phyloP scores from a whole-genome alignment of 805 yeast species.

The Ogataea haglerorum region DNA sequence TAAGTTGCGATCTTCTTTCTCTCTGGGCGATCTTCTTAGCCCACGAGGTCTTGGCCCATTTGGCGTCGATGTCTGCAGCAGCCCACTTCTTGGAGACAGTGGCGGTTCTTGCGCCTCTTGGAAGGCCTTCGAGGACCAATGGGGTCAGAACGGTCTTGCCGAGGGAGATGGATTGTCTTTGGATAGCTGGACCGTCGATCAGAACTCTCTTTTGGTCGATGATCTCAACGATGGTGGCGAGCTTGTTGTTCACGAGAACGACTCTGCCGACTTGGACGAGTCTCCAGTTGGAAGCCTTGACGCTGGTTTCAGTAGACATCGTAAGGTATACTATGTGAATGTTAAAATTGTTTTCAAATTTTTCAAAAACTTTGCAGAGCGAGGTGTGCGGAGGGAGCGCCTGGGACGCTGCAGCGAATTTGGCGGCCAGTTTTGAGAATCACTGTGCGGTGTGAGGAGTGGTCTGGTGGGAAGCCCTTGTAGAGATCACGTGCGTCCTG shows the following conservation, averaged over 20 bases:
- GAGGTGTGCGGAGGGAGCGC: conserved; percentile 7
- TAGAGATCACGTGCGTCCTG: not conserved
- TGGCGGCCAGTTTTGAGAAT: not conserved
- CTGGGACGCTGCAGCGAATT: not conserved
- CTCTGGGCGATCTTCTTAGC: conserved; percentile 97
- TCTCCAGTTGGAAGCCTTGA: conserved; percentile 98
- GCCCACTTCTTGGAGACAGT: conserved; percentile 90
- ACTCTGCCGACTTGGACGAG: conserved; percentile 99
- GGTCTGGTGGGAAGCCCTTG: not conserved
- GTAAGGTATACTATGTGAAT: conserved; percentile 9
- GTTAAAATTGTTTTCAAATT: conserved; percentile 15
- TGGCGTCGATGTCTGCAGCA: conserved; percentile 80
- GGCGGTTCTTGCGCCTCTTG: conserved; percentile 92
- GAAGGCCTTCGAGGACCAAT: conserved; percentile 74
- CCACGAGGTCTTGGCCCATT: conserved; percentile 95
- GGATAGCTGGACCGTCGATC: conserved; percentile 94
- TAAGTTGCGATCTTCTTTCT: conserved; percentile 86
- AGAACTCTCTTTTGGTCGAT: conserved; percentile 98
- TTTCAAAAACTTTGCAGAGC: conserved; percentile 11
- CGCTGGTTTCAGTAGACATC: conserved; percentile 53
- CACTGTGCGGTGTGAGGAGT: conserved; percentile 8
- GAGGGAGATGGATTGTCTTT: conserved; percentile 89
- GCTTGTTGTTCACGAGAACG: conserved; percentile 87
- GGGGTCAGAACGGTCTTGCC: conserved; percentile 92
- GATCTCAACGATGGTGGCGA: conserved; percentile 97